Base-by-base conservation (phyloP, 164 flowering plant species). In the Buxus sempervirens region DNA sequence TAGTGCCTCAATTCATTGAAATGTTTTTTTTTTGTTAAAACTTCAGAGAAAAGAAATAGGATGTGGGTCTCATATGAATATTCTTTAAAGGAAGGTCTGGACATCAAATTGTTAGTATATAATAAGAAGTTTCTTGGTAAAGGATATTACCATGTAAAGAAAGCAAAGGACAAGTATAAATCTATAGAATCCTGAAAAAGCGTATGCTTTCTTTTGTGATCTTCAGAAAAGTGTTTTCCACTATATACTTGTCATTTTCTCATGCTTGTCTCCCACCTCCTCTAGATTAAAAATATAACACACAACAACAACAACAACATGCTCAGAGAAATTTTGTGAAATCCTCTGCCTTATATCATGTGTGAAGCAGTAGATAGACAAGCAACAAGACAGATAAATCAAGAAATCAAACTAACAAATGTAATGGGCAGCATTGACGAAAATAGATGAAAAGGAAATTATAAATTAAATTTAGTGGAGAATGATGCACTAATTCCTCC, bases 81-180 rank as follows among this genome's bases (percentile, higher is more conserved):
- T 26, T 22, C 4, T 55, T 55, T 55, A 21, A 6, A 55, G 9
- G 22, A 55, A 55, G 5, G 58, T 19, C 23, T 55, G 58, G 58
- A 55, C 58, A 55, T 23, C 26, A 55, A 55, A 55, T 55, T 7
- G 5, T 21, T 22, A 21, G 26, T 55, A 23, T 55, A 55, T 55
- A 55, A 55, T 23, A 55, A 55, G 58, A 55, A 55, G 58, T 55
- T 55, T 55, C 58, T 21, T 21, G 22, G 58, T 21, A 55, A 55
- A 55, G 26, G 14, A 55, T 21, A 54, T 21, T 55, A 21, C 26
- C 8, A 55, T 55, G 9, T 55, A 55, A 54, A 55, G 26, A 55
- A n/a, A 26, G 58, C 22, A 54, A 23, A 23, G 57, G 23, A 55
- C 58, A 21, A 55, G 5, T 23, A 21, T 4, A 55, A 55, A 23